These are phyloP conservation scores for Nothophytophthora sp. DNA, from an alignment of 352 stramenopile genomes.

Conservation along the genomic window DNA sequence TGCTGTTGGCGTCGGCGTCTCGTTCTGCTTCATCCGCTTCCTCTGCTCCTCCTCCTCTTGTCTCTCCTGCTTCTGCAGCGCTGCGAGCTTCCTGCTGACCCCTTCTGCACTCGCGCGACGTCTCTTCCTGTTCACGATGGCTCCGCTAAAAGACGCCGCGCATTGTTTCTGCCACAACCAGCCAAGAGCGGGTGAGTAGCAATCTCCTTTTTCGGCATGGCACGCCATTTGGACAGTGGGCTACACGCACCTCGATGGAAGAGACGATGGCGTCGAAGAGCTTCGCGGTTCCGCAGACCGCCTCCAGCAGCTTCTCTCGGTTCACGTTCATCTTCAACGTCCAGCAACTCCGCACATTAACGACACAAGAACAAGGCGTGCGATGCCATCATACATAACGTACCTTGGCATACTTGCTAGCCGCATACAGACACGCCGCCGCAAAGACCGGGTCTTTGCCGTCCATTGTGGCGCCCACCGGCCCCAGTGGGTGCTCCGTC, in stretches of 20 bases:
- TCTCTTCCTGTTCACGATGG: conserved; percentile 38
- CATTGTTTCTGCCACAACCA: conserved; percentile 35
- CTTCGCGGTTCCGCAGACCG: conserved; percentile 59
- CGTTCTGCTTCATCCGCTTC: conserved; percentile 22
- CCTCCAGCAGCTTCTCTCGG: conserved; percentile 51
- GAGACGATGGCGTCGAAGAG: conserved; percentile 69
- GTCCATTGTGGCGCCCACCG: conserved; percentile 28
- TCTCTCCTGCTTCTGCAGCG: conserved; percentile 22
- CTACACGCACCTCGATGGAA: conserved; percentile 53
- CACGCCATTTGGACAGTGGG: background rate
- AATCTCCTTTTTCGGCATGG: too few relatives aligned
- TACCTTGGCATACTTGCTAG: conserved; percentile 64
- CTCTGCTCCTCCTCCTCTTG: conserved; percentile 26
- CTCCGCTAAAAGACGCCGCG: conserved; percentile 41
- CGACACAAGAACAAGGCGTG: too few relatives aligned
- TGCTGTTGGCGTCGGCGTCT: conserved; percentile 11
- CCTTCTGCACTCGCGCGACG: conserved; percentile 14
- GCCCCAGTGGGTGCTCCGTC: conserved; percentile 18
- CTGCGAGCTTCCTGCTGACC: conserved; percentile 15
- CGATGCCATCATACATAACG: background rate
- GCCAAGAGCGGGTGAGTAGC: too few relatives aligned
- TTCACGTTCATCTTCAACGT: conserved; percentile 38
- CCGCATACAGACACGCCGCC: conserved; percentile 67
- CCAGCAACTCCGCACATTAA: background rate
- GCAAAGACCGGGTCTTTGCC: conserved; percentile 52